Evolutionary conservation across 192 early-diverging fungal species (phyloP).

Genomic region (Coemansia sp.): DNA sequence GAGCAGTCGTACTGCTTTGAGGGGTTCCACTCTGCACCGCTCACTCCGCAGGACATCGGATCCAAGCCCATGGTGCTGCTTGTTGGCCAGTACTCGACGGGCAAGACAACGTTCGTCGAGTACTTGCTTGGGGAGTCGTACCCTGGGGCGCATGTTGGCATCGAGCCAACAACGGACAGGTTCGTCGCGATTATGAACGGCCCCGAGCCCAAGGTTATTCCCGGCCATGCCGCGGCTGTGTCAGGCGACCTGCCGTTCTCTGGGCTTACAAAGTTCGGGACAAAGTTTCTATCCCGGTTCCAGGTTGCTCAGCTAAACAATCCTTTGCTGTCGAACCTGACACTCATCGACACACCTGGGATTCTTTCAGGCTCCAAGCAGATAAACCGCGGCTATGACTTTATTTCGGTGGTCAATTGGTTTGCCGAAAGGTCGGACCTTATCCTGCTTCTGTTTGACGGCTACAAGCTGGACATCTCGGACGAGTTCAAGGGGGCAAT

Average conservation of each 20-base stretch:
- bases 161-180: constrained; percentile 88
- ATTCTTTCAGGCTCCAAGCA: constrained; percentile 88
- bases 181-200: constrained; percentile 86
- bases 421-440: constrained; percentile 84
- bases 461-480: constrained; percentile 86
- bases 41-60: constrained; percentile 80
- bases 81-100: constrained; percentile 87
- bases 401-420: constrained; percentile 79
- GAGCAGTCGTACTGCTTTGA: constrained; percentile 79
- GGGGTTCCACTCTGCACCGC: constrained; percentile 77
- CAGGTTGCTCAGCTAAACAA: constrained; percentile 82
- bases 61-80: constrained; percentile 87
- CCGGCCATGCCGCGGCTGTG: constrained; percentile 86
- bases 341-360: constrained; percentile 89
- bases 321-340: constrained; percentile 77
- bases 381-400: constrained; percentile 82
- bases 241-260: constrained; percentile 80
- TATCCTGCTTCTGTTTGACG: constrained; percentile 87
- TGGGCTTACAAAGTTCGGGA: constrained; percentile 79
- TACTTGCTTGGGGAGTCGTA: constrained; percentile 77
- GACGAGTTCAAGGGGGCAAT: constrained; percentile 89
- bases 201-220: constrained; percentile 74
- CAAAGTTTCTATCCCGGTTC: constrained; percentile 79
- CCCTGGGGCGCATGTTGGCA: constrained; percentile 81
- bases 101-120: constrained; percentile 85